phyloP scores from a whole-genome alignment of 108 stramenopile genomes.

The Asterionellopsis glacialis region DNA sequence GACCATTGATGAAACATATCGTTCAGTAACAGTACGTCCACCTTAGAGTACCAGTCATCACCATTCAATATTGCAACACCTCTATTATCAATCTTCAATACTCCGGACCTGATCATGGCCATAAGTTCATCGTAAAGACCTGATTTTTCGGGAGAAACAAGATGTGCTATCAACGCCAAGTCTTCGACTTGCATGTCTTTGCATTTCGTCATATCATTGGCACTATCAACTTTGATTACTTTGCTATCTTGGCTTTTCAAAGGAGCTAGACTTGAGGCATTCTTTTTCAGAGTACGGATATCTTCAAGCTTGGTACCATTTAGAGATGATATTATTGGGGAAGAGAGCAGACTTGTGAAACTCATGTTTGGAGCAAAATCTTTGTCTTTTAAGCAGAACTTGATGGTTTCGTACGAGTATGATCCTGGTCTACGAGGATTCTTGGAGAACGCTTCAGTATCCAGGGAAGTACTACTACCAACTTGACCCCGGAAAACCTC shows the following conservation, averaged over 20 bases:
- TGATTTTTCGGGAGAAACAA: constrained; percentile 42
- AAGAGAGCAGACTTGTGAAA: not conserved
- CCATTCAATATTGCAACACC: constrained; percentile 31
- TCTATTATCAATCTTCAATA: constrained; percentile 32
- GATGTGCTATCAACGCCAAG: constrained; percentile 34
- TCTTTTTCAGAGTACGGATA: constrained; percentile 4
- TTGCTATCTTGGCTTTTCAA: not conserved
- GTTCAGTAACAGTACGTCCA: constrained; percentile 57
- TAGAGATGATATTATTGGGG: no score
- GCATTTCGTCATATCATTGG: not conserved
- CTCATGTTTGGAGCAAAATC: constrained; percentile 11
- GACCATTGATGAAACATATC: constrained; percentile 64
- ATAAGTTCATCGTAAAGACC: constrained; percentile 69
- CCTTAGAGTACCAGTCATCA: constrained; percentile 47
- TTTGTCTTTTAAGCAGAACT: constrained; percentile 33
- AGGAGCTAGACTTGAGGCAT: constrained; percentile 1
- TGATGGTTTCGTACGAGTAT: constrained; percentile 58
- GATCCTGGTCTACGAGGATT: constrained; percentile 59
- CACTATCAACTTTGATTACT: not conserved
- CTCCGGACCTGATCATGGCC: constrained; percentile 33
- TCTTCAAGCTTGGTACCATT: constrained; percentile 12
- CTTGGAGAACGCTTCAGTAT: constrained; percentile 38
- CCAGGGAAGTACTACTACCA: constrained; percentile 12
- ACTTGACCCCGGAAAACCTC: constrained; percentile 52
- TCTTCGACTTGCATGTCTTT: constrained; percentile 24